Evolutionary conservation across 768 basidiomycete genomes (phyloP).

Genomic region (Boletus rubropictus): DNA sequence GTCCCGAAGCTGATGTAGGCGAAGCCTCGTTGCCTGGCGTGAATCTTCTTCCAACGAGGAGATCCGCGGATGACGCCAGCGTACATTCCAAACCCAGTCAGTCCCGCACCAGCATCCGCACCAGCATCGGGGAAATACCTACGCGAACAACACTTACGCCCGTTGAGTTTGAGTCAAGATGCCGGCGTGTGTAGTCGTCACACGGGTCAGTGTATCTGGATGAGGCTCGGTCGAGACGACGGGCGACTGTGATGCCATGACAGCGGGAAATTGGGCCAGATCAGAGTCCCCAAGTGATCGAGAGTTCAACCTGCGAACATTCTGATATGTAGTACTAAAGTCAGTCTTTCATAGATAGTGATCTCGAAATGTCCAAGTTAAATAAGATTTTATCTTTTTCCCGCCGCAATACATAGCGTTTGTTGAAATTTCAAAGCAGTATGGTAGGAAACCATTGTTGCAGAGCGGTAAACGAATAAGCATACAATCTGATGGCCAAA

Average conservation of each 20-base stretch:
- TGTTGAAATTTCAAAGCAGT: constrained; percentile 4
- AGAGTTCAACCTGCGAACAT: background rate
- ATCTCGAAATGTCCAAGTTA: background rate
- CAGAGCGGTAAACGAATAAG: constrained; percentile 5
- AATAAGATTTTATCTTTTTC: background rate
- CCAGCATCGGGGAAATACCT: constrained; percentile 36
- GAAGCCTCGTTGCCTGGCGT: background rate
- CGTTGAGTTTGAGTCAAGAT: constrained; percentile 16
- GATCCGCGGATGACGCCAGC: constrained; percentile 6
- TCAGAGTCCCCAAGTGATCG: background rate
- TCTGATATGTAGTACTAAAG: constrained; percentile 13
- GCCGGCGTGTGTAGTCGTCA: constrained; percentile 27
- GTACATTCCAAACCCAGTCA: background rate
- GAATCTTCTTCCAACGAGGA: background rate
- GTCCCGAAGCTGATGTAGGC: background rate
- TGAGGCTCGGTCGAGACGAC: constrained; percentile 10
- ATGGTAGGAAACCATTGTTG: background rate
- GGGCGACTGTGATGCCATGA: constrained; percentile 19
- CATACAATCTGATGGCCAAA: constrained; percentile 1
- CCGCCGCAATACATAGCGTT: background rate
- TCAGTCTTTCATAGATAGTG: constrained; percentile 3
- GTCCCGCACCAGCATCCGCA: constrained; percentile 12
- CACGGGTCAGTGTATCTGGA: constrained; percentile 27
- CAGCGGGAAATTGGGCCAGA: background rate
- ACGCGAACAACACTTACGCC: constrained; percentile 33